These are phyloP conservation scores for Vinca major DNA, from an alignment of 305 asterid genomes.

Conservation along the genomic window DNA sequence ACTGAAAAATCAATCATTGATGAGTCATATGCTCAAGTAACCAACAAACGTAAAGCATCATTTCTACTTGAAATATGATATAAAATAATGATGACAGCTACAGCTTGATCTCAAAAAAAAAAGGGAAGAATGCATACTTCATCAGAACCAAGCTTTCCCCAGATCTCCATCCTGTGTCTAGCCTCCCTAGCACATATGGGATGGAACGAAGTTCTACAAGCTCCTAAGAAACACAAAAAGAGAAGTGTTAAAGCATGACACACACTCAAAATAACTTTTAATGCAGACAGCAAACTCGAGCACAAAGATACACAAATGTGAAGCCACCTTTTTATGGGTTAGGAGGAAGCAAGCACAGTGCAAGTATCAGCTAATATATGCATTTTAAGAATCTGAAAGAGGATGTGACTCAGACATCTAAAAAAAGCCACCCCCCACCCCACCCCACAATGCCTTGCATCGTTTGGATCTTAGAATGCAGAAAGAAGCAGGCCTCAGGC, in stretches of 20 bases:
- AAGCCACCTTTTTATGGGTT: too few species aligned
- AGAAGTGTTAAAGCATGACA: conserved; percentile 13
- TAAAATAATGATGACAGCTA: too few species aligned
- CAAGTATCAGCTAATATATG: neutral
- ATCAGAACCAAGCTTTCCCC: conserved; percentile 92
- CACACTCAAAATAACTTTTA: too few species aligned
- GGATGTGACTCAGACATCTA: neutral
- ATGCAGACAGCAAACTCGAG: neutral
- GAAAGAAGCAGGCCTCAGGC: neutral
- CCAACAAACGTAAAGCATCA: too few species aligned
- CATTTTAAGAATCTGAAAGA: neutral
- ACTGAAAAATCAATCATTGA: neutral
- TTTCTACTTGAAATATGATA: too few species aligned
- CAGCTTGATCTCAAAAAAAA: neutral
- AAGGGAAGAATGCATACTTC: conserved; percentile 48
- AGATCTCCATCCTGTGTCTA: conserved; percentile 86
- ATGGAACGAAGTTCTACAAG: conserved; percentile 96
- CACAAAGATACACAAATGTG: neutral
- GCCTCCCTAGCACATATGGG: conserved; percentile 99
- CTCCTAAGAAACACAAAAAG: conserved; percentile 49
- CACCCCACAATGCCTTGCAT: too few species aligned
- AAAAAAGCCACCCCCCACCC: too few species aligned
- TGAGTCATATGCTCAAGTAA: neutral
- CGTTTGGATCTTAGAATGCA: too few species aligned
- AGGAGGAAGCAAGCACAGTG: neutral